A percentile compares a stretch with the other conserved stretches of the same genome.
Evolutionary conservation across 2,329 filamentous ascomycete species (phyloP).

Genomic region (Colletotrichum sp.): DNA sequence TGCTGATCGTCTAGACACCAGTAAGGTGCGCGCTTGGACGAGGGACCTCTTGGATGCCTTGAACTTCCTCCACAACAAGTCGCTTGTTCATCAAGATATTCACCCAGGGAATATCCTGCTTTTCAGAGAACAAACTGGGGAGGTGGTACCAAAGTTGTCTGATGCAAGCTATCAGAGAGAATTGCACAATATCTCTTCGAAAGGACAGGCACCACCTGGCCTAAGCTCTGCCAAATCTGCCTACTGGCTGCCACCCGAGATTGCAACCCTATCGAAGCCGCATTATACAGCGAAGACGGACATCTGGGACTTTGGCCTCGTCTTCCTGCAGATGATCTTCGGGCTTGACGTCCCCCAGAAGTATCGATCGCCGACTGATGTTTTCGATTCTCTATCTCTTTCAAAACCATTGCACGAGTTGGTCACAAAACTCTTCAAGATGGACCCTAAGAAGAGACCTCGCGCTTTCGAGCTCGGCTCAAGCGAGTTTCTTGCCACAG

Average conservation of each 20-base stretch:
- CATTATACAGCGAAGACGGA: slow-evolving; percentile 81
- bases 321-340: slow-evolving; percentile 94
- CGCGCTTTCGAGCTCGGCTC: slow-evolving; percentile 77
- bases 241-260: slow-evolving; percentile 85
- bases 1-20: slow-evolving; percentile 74
- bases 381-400: slow-evolving; percentile 74
- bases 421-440: slow-evolving; percentile 82
- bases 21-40: slow-evolving; percentile 87
- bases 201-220: slow-evolving; percentile 57
- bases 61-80: slow-evolving; percentile 84
- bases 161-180: slow-evolving; percentile 76
- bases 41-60: slow-evolving; percentile 88
- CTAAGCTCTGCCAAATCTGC: slow-evolving; percentile 72
- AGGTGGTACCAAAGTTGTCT: slow-evolving; percentile 75
- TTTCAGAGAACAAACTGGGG: slow-evolving; percentile 71
- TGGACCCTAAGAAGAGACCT: slow-evolving; percentile 82
- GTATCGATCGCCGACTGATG: slow-evolving; percentile 77
- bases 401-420: slow-evolving; percentile 82
- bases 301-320: slow-evolving; percentile 92
- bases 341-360: slow-evolving; percentile 78
- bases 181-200: slow-evolving; percentile 64
- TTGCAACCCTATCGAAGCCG: slow-evolving; percentile 65
- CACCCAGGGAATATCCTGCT: slow-evolving; percentile 82
- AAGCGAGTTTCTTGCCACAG: slow-evolving; percentile 70
- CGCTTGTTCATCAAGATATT: slow-evolving; percentile 83